These are phyloP conservation scores for Trichoderma sp. DNA, from an alignment of 2,329 filamentous ascomycete species.

Conservation along the genomic window DNA sequence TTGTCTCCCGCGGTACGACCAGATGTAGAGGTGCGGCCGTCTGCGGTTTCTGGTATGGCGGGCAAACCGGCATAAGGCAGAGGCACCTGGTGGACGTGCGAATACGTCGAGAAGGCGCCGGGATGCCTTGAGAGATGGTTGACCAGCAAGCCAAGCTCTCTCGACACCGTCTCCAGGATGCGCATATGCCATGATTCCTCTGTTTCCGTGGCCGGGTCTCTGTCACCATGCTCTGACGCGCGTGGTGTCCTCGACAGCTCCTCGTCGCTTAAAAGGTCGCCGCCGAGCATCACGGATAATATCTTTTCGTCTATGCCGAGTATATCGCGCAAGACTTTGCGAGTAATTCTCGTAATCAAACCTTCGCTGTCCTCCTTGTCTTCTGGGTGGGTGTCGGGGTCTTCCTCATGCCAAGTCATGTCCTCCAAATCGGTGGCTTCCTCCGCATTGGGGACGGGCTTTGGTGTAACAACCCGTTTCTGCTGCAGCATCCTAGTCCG, in stretches of 20 bases:
- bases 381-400: slow-evolving; percentile 35
- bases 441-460: slow-evolving; percentile 24
- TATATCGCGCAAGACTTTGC: slow-evolving; percentile 81
- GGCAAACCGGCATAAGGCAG: slow-evolving; percentile 78
- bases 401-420: slow-evolving; percentile 47
- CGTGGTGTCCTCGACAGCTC: slow-evolving; percentile 48
- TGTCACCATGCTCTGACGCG: slow-evolving; percentile 29
- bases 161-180: slow-evolving; percentile 78
- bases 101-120: slow-evolving; percentile 82
- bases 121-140: slow-evolving; percentile 77
- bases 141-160: slow-evolving; percentile 80
- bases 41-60: slow-evolving; percentile 53
- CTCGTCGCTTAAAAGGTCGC: slow-evolving; percentile 59
- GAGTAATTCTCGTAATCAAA: slow-evolving; percentile 77
- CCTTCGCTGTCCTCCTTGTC: slow-evolving; percentile 55
- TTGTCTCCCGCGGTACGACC: slow-evolving; percentile 26
- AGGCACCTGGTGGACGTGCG: slow-evolving; percentile 58
- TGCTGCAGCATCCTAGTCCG: slow-evolving; percentile 48
- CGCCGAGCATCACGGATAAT: slow-evolving; percentile 82
- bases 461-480: slow-evolving; percentile 53
- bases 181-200: slow-evolving; percentile 67
- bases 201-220: slow-evolving; percentile 28
- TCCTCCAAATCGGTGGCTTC: slow-evolving; percentile 32
- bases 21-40: slow-evolving; percentile 30
- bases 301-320: slow-evolving; percentile 87